These are phyloP conservation scores for Sporothrix pallida DNA, from an alignment of 2,329 filamentous ascomycete genomes.

Conservation along the genomic window DNA sequence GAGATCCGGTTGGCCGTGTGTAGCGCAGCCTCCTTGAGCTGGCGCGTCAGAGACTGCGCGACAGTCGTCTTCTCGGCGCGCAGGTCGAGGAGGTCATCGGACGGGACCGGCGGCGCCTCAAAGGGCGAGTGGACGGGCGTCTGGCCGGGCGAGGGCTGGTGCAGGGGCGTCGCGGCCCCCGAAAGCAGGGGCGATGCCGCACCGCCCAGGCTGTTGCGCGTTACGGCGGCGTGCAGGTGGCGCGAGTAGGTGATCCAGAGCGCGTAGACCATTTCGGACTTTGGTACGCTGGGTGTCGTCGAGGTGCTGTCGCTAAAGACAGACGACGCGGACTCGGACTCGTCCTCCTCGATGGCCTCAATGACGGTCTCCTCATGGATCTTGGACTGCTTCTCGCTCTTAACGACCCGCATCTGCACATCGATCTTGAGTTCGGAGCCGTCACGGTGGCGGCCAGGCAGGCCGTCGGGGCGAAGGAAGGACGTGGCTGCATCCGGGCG, in stretches of 20 bases:
- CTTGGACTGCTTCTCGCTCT: slow-evolving; percentile 74
- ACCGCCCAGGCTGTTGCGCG: slow-evolving; percentile 61
- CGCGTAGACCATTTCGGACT: slow-evolving; percentile 85
- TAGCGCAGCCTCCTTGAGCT: slow-evolving; percentile 62
- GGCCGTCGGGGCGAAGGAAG: slow-evolving; percentile 82
- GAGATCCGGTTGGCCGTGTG: slow-evolving; percentile 59
- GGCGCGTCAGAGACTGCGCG: slow-evolving; percentile 58
- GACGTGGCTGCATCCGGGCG: slow-evolving; percentile 77
- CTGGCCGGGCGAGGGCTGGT: slow-evolving; percentile 80
- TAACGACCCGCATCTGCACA: slow-evolving; percentile 94
- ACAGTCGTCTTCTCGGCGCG: slow-evolving; percentile 50
- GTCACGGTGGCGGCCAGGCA: slow-evolving; percentile 86
- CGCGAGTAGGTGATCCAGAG: slow-evolving; percentile 97
- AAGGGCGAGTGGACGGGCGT: slow-evolving; percentile 63
- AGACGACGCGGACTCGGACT: slow-evolving; percentile 41
- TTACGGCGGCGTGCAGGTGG: slow-evolving; percentile 73
- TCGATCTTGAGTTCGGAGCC: slow-evolving; percentile 92
- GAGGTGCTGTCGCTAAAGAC: slow-evolving; percentile 37
- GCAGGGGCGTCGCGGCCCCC: slow-evolving; percentile 71
- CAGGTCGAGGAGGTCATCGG: slow-evolving; percentile 17
- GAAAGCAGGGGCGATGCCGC: slow-evolving; percentile 68
- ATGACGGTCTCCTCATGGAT: slow-evolving; percentile 68
- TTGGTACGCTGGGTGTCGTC: slow-evolving; percentile 44
- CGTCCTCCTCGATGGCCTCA: slow-evolving; percentile 60
- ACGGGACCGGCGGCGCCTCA: slow-evolving; percentile 59